These are phyloP conservation scores for Erythrophleum fordii DNA, from an alignment of 306 rosid species.

Conservation along the genomic window DNA sequence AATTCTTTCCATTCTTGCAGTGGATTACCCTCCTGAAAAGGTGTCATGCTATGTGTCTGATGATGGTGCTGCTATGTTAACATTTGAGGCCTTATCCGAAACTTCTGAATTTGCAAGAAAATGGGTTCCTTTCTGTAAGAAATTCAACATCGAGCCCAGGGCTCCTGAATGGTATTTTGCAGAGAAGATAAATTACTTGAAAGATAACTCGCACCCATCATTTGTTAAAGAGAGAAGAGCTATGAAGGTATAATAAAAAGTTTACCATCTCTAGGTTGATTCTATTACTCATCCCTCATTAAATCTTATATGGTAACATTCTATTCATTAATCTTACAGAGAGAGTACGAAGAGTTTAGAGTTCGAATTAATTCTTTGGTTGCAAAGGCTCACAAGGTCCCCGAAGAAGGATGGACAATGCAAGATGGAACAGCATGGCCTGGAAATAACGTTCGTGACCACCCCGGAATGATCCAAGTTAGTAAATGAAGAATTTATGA, in stretches of 20 bases:
- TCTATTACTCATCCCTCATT: background rate
- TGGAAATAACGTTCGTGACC: conserved; percentile 63
- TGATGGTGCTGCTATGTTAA: conserved; percentile 73
- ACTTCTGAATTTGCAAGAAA: conserved; percentile 77
- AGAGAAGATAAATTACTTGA: conserved; percentile 61
- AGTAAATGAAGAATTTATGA: background rate
- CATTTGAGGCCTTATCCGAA: conserved; percentile 71
- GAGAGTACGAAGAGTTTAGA: conserved; percentile 80
- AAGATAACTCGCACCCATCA: conserved; percentile 61
- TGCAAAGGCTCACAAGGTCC: conserved; percentile 69
- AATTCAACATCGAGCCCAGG: conserved; percentile 67
- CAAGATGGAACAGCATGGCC: conserved; percentile 85
- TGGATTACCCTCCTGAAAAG: conserved; percentile 73
- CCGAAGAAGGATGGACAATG: conserved; percentile 84
- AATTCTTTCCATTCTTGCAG: conserved; percentile 68
- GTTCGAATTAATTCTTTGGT: conserved; percentile 67
- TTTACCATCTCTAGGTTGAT: conserved; percentile 12
- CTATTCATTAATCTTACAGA: conserved; percentile 42
- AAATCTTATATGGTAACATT: background rate
- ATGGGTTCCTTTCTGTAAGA: conserved; percentile 81
- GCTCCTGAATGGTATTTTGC: conserved; percentile 77
- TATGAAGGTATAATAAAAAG: conserved; percentile 58
- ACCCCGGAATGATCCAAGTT: conserved; percentile 83
- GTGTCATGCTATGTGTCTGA: conserved; percentile 78
- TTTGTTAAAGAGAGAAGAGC: conserved; percentile 77